Conservation (phyloP, 148 eudicot genomes). For the Fagopyrum esculentum region DNA sequence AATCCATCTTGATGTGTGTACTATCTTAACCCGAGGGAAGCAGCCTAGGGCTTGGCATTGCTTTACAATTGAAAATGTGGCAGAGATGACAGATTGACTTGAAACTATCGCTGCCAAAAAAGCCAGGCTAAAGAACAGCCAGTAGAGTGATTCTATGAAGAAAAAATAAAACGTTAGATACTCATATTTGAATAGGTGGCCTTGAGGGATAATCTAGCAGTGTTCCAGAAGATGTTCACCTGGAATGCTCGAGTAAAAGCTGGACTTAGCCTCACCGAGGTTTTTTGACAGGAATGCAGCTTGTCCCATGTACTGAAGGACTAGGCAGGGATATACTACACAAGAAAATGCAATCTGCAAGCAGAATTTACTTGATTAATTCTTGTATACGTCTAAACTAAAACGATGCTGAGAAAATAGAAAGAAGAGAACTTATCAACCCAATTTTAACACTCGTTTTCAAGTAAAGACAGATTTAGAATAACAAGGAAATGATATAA, state of each 20-base stretch:
- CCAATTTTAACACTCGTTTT: too few species aligned
- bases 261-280: slow-evolving; percentile 16
- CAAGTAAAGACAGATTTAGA: too few species aligned
- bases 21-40: slow-evolving; percentile 46
- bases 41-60: slow-evolving; percentile 45
- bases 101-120: slow-evolving; percentile 35
- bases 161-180: neutral
- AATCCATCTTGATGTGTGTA: slow-evolving; percentile 39
- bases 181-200: neutral
- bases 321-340: slow-evolving; percentile 46
- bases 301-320: slow-evolving; percentile 52
- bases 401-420: neutral
- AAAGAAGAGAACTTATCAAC: too few species aligned
- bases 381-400: neutral
- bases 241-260: slow-evolving; percentile 40
- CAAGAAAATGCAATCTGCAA: slow-evolving; percentile 43
- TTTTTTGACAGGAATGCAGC: slow-evolving; percentile 45
- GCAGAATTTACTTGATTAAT: neutral
- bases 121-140: slow-evolving; percentile 41
- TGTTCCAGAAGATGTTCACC: slow-evolving; percentile 17
- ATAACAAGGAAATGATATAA: too few species aligned
- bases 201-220: too few species aligned
- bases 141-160: slow-evolving; percentile 32
- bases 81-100: slow-evolving; percentile 46
- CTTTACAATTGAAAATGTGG: slow-evolving; percentile 39